phyloP scores from a whole-genome alignment of 495 filamentous ascomycete species.

The Massariosphaeria phaeospora region DNA sequence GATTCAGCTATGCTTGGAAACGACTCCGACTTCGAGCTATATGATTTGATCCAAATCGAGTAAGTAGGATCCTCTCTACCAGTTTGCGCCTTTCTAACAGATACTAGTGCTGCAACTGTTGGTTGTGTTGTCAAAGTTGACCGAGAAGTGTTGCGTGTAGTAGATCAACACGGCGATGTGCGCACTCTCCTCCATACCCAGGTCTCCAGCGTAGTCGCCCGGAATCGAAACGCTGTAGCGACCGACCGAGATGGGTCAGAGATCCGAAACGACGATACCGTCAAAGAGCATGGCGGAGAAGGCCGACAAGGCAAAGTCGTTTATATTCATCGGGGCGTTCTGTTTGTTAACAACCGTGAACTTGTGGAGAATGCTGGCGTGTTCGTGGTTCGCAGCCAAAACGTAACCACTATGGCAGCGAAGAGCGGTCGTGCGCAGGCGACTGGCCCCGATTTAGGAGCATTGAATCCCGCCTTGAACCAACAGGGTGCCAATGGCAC shows the following conservation, averaged over 20 bases:
- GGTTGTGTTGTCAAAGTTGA: constrained; percentile 93
- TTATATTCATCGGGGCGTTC: constrained; percentile 82
- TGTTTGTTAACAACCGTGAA: constrained; percentile 81
- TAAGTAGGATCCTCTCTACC: constrained; percentile 40
- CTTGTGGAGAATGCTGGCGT: constrained; percentile 84
- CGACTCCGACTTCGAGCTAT: constrained; percentile 79
- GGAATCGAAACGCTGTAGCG: constrained; percentile 75
- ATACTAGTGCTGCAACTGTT: constrained; percentile 67
- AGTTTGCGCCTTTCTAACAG: constrained; percentile 37
- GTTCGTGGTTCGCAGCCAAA: constrained; percentile 79
- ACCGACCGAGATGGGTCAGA: constrained; percentile 92
- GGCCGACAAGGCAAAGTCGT: constrained; percentile 79
- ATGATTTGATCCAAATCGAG: constrained; percentile 93
- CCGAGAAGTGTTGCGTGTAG: constrained; percentile 78
- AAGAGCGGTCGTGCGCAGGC: constrained; percentile 69
- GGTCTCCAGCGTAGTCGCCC: constrained; percentile 78
- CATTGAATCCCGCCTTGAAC: constrained; percentile 89
- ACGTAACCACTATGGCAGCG: constrained; percentile 81
- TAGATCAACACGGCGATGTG: constrained; percentile 83
- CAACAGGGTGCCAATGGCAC: constrained; percentile 51
- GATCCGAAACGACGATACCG: constrained; percentile 82
- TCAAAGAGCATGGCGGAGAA: constrained; percentile 85
- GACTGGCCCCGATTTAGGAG: constrained; percentile 66
- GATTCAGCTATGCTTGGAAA: constrained; percentile 78
- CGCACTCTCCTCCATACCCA: constrained; percentile 83